Conservation (phyloP, 805 yeast species). For the Phaffomyces opuntiae region DNA sequence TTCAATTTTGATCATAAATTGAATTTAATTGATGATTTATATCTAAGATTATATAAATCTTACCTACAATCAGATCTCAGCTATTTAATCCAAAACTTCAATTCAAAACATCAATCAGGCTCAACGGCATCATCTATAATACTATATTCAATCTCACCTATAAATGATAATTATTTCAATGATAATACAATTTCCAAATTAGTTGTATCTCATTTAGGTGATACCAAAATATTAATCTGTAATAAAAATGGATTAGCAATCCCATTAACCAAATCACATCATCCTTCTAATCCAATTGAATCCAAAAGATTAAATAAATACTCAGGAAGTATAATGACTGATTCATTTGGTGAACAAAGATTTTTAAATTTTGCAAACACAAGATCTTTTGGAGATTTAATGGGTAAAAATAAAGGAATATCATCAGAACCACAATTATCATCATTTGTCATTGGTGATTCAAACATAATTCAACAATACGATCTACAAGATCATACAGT, state of each 20-base stretch:
- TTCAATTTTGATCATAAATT: conserved; percentile 6
- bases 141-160: conserved; percentile 37
- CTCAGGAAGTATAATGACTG: conserved; percentile 61
- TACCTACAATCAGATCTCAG: conserved; percentile 61
- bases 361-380: conserved; percentile 83
- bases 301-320: conserved; percentile 60
- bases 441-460: conserved; percentile 62
- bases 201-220: conserved; percentile 87
- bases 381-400: conserved; percentile 84
- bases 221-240: conserved; percentile 79
- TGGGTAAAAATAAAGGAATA: conserved; percentile 77
- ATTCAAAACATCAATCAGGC: conserved; percentile 31
- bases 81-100: conserved; percentile 31
- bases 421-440: conserved; percentile 88
- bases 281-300: conserved; percentile 79
- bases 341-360: conserved; percentile 89
- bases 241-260: conserved; percentile 78
- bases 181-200: conserved; percentile 60
- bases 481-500: conserved; percentile 19
- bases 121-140: conserved; percentile 68
- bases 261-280: conserved; percentile 73
- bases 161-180: conserved; percentile 34
- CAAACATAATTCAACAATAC: conserved; percentile 28
- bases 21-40: conserved; percentile 45
- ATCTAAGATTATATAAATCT: conserved; percentile 53